A percentile compares a stretch with the other conserved stretches of the same genome.
Evolutionary conservation across 1,284 basidiomycete species (phyloP).

Genomic region (Anthracocystis walkeri): DNA sequence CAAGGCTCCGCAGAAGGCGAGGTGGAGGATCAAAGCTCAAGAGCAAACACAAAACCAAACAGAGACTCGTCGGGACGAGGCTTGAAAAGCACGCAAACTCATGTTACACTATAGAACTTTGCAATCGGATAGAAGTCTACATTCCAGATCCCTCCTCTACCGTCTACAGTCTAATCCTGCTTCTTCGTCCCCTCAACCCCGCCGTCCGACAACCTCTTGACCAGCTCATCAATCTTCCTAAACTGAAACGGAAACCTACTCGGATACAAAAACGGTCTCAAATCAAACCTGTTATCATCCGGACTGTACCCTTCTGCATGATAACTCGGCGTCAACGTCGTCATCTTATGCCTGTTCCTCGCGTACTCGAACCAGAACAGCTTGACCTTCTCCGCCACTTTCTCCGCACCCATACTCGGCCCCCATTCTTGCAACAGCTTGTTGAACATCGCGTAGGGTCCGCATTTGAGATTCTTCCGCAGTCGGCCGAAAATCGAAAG

Average conservation of each 20-base stretch:
- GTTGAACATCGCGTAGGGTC: conserved; percentile 95
- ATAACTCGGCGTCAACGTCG: conserved; percentile 93
- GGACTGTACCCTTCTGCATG: conserved; percentile 91
- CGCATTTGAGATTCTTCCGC: conserved; percentile 95
- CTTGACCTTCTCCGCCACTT: conserved; percentile 98
- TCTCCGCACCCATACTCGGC: conserved; percentile 42
- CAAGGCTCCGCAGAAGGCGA: conserved; percentile 24
- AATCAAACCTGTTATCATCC: conserved; percentile 95
- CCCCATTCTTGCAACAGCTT: conserved; percentile 96
- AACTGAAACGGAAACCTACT: conserved; percentile 96
- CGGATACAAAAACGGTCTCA: conserved; percentile 95
- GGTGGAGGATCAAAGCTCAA: conserved; percentile 22
- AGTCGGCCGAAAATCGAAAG: conserved; percentile 91
- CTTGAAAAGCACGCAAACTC: background rate
- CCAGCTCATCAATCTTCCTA: conserved; percentile 88
- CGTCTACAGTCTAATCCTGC: conserved; percentile 3
- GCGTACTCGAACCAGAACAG: conserved; percentile 97
- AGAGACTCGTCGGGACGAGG: background rate
- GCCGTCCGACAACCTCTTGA: conserved; percentile 13
- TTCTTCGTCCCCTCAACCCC: background rate
- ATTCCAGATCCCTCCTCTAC: no score
- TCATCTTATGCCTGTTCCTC: conserved; percentile 98
- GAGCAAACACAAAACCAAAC: background rate
- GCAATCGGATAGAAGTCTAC: background rate
- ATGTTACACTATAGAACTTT: background rate